Evolutionary conservation across 306 rosid species (phyloP), one percentile per base, ranked within the genome.

Genomic region (Prunus davidiana): DNA sequence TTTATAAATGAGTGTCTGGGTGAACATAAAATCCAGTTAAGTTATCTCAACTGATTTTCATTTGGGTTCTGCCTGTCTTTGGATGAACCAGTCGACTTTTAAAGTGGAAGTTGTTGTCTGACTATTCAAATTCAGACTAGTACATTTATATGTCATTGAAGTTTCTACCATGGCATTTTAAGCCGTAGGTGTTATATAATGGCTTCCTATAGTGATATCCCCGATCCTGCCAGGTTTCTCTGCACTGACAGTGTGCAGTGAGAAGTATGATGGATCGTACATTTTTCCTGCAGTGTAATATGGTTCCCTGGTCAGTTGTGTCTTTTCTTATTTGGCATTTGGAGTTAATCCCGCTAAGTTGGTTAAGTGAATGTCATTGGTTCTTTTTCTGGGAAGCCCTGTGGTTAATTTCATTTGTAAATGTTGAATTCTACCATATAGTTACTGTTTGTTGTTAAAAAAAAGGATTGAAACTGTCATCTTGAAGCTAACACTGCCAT

Each of bases 161-260:
- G 77, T 86, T 83, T 84, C 90, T 82, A 87, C 88, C 79, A 16
- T 87, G 93, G 93, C 89, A 89, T 91, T 80, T 84, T 69, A 80
- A 87, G 93, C 97, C 93, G 74, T 65, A 52, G 79, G 89, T 87
- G 88, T 93, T 73, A 71, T 72, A 27, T 82, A 58, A 80, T 75
- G 72, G 96, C 97, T 92, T 96, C 98, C 99, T 83, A 96, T 41
- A 91, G 71, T 86, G 81, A 88, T 69, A 11, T 71, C 58, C 16
- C 27, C 80, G 97, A 87, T 82, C 96, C 96, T 92, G 93, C 93
- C 98, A 96, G 99, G 99, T 96, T 93, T 96, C 98, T 91, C 93
- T 96, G 98, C 84, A 96, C 89, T 92, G 99, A 78, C 98, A 96
- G 99, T 93, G 99, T 92, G 87, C 99, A 91, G 99, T 46, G 99